Evolutionary conservation across 306 rosid species (phyloP), one percentile per base, ranked within the genome.

Genomic region (Pterocarpus santalinus): DNA sequence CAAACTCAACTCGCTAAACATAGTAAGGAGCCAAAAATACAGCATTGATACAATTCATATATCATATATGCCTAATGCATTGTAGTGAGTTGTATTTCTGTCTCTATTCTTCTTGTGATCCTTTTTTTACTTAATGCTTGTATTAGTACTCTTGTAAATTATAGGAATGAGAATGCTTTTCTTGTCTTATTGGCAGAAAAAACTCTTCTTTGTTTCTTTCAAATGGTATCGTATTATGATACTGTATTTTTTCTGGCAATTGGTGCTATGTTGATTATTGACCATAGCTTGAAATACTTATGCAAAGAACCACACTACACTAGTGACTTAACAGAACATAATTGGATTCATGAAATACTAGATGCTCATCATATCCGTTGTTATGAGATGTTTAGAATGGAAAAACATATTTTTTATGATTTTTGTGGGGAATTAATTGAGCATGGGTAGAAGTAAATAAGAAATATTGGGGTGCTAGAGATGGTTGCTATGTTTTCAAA

Each of bases 401-500:
- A n/a, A n/a, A 22, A 22, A 6, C 34, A 57, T 57, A 4, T 17
- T 17, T 57, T 57, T 17, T 7, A 2, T 16, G 34, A 33, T 11
- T 57, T 57, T 16, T 57, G 34, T 57, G 63, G 17, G 2, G 8
- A 57, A 16, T 57, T 22, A 57, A 1, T 57, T 57, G 63, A 66
- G 28, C 53, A 66, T 66, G 72, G 72, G 2, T 66, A 41, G 35
- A 43, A 66, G 33, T 2, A 3, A 0, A 66, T 34, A 0, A 39
- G 5, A 17, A 16, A 43, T 15, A 38, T 36, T 0, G 32, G 63
- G 33, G 30, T 57, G 11, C 28, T 7, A 1, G 12, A 65, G 6
- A 65, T 65, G 69, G 71, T 65, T n/a, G 52, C 32, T 12, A 65
- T 65, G 51, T 65, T 65, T 39, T 38, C 38, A 7, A 38, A 36